Evolutionary conservation across 768 basidiomycete species (phyloP), one percentile per base, ranked within the genome.

Genomic region (Infundibulicybe gibba): DNA sequence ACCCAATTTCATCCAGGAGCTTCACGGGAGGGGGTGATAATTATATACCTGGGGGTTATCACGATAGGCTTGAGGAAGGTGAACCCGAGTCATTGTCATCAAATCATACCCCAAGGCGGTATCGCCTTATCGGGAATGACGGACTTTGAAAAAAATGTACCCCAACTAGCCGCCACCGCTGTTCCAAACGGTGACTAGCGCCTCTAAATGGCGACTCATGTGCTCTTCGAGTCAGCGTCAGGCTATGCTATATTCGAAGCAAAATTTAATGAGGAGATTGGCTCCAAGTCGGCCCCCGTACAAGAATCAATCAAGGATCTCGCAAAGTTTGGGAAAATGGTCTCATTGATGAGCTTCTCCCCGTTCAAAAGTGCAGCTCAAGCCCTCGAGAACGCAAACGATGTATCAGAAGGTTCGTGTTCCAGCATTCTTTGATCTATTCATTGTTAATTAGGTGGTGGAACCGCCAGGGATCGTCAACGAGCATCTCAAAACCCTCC

Each of bases 301-400:
- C 94, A 95, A 68, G 82, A 87, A 47, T 90, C 90, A 37, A 86
- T 97, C 60, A 77, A 77, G 54, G 92, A 97, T 67, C 74, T 94
- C 55, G 70, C 80, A 55, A 94, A 89, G 67, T 97, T 98, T 65
- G 75, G 80, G 49, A 94, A 92, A 74, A 93, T 95, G 88, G 90
- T 97, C 51, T 75, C 84, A 58, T 70, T 97, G 61, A 63, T 87
- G 65, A 93, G 90, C 64, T 98, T 97, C 73, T 79, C 85, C 45
- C 94, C 95, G 0, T 98, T 95, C 77, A 91, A 90, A 66, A 93
- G 75, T 49, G 92, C 94, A 17, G 93, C 90, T 0, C 85, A 94
- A 62, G 94, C 94, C 31, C 74, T 98, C 55, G 93, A 97, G 71
- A 97, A 97, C 56, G 86, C 87, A 43, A 97, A 97, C 62, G 95